phyloP scores from a whole-genome alignment of 768 basidiomycete genomes.

The Dentipellis fragilis region DNA sequence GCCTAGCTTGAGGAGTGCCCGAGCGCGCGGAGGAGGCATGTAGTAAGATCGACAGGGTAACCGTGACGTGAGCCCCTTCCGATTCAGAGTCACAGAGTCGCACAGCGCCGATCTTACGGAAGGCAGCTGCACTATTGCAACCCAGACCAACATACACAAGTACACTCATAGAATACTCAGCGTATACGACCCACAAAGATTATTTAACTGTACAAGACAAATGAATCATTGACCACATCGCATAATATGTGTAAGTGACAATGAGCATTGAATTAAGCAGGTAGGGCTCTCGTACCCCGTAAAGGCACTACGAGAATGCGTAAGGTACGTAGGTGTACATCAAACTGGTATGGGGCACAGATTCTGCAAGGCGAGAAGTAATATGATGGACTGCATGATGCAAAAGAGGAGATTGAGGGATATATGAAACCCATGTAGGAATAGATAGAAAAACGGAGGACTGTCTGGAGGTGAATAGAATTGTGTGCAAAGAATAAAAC shows the following conservation, averaged over 20 bases:
- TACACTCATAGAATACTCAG: too few relatives aligned
- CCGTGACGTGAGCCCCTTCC: too few relatives aligned
- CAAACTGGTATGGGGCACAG: background rate
- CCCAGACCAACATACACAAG: too few relatives aligned
- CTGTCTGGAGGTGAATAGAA: slow-evolving; percentile 1
- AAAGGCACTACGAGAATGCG: slow-evolving; percentile 1
- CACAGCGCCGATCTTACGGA: too few relatives aligned
- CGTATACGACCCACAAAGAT: too few relatives aligned
- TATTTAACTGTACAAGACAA: background rate
- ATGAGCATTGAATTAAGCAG: background rate
- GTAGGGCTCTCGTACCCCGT: slow-evolving; percentile 1
- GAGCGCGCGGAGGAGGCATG: too few relatives aligned
- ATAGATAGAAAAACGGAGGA: slow-evolving; percentile 9
- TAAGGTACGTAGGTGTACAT: slow-evolving; percentile 4
- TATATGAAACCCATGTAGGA: slow-evolving; percentile 11
- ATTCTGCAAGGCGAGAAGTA: background rate
- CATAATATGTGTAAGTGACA: background rate
- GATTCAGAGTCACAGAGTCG: too few relatives aligned
- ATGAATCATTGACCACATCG: background rate
- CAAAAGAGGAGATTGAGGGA: slow-evolving; percentile 7
- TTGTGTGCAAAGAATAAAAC: slow-evolving; percentile 1
- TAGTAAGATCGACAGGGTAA: too few relatives aligned
- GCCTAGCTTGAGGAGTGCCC: too few relatives aligned
- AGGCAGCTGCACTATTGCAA: too few relatives aligned
- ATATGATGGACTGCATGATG: slow-evolving; percentile 7